A percentile compares a stretch with the other conserved stretches of the same genome.
These are phyloP conservation scores for Skeletonema grethae DNA, from an alignment of 108 stramenopile species.

Conservation along the genomic window DNA sequence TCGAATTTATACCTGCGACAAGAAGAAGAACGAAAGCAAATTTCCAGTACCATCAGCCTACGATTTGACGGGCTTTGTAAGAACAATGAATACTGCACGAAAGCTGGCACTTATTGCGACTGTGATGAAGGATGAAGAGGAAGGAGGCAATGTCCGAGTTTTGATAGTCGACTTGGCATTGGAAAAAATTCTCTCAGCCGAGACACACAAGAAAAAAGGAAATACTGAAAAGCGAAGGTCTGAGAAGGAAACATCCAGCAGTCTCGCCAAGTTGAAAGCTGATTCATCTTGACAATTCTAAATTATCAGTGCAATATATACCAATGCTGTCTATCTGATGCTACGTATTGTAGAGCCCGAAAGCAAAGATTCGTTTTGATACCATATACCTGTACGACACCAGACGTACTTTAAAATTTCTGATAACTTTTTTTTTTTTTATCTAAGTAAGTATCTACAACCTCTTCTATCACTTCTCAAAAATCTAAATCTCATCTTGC, in stretches of 20 bases:
- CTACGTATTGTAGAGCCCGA: too few species aligned
- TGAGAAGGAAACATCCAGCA: constrained; percentile 14
- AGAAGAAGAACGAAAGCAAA: constrained; percentile 14
- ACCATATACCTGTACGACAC: too few species aligned
- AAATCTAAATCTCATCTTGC: too few species aligned
- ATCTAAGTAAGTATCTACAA: too few species aligned
- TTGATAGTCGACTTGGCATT: constrained; percentile 78
- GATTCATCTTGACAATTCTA: neutral
- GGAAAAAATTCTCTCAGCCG: constrained; percentile 68
- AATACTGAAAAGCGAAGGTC: constrained; percentile 34
- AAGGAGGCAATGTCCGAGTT: constrained; percentile 34
- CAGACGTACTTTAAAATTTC: too few species aligned
- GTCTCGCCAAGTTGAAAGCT: neutral
- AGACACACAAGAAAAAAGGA: constrained; percentile 52
- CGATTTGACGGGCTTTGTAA: constrained; percentile 74
- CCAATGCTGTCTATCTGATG: too few species aligned
- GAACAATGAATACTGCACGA: constrained; percentile 82
- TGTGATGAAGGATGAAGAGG: constrained; percentile 39
- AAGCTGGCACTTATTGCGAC: constrained; percentile 82
- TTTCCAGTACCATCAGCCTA: constrained; percentile 70
- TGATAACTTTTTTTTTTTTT: too few species aligned
- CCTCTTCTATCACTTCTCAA: too few species aligned
- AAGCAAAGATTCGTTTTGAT: too few species aligned
- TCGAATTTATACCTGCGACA: constrained; percentile 47
- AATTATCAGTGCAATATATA: neutral